Base-by-base conservation (phyloP, 441 rosid species). In the Jatropha podagrica region DNA sequence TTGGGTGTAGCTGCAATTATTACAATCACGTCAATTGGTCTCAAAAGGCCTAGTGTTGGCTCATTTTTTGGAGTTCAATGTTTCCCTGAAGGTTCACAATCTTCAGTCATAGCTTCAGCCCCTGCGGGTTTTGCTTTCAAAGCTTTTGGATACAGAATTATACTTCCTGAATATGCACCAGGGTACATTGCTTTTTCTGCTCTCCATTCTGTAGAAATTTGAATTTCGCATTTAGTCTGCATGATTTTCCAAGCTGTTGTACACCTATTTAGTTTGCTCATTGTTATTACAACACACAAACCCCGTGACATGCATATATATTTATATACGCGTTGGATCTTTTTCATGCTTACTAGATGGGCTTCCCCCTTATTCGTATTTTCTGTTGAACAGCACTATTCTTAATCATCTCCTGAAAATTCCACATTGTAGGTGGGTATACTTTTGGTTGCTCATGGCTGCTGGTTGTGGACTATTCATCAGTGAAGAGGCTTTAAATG, bases 371-470 rank as follows among this genome's bases (percentile, higher is more conserved):
- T 20, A 4, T 63, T 7, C 58, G 27, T 62, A 15, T 68, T 70
- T 74, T 69, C 41, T 69, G 20, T 44, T 52, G 51, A 49, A 41
- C 74, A 48, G 54, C 62, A 73, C 61, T 56, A 27, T 72, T 66
- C 75, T 79, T 32, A 58, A 75, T 44, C 42, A 56, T 64, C 27
- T 68, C 37, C 55, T 74, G 23, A 46, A 52, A 17, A 69, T 66
- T 56, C 74, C 52, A 6, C 56, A 71, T 75, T 81, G 73, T 87
- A 92, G 97, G 82, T 94, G 97, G 96, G 70, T 94, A 71, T 94
- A 94, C 88, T 94, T 94, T 79, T 91, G 96, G 97, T 82, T 92
- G 88, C 90, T 92, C 64, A 92, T 94, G 95, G 97, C 96, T 74
- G 98, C 98, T 60, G 97, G 97, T 18, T 92, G 80, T 40, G 98